phyloP scores from a whole-genome alignment of 2,329 filamentous ascomycete species.

The Cordyceps cicadae region DNA sequence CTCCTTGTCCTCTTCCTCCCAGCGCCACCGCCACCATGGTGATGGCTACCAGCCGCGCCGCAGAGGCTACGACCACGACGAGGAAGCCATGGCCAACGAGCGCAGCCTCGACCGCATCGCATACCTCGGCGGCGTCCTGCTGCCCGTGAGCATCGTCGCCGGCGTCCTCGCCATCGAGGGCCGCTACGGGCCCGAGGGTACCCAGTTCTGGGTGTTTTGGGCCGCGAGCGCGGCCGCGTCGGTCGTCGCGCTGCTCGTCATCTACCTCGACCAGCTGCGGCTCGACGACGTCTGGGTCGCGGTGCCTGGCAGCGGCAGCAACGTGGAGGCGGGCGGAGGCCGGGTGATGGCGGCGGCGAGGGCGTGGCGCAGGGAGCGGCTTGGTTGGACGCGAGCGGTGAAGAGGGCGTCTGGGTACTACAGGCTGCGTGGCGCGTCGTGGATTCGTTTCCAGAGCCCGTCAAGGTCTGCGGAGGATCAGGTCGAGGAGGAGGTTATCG shows the following conservation, averaged over 20 bases:
- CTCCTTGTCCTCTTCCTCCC: background rate
- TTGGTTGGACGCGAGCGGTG: constrained; percentile 40
- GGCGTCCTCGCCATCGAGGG: constrained; percentile 40
- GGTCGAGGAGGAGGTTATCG: background rate
- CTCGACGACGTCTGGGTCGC: constrained; percentile 39
- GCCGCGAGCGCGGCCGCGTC: constrained; percentile 31
- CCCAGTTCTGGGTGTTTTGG: constrained; percentile 43
- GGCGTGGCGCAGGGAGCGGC: constrained; percentile 33
- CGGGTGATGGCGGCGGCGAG: constrained; percentile 16
- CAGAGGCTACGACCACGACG: background rate
- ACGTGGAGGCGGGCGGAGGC: background rate
- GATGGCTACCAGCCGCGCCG: background rate
- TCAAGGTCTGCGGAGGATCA: background rate
- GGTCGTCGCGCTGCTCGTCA: constrained; percentile 31
- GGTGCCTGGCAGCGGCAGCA: constrained; percentile 21
- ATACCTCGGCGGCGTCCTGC: constrained; percentile 41
- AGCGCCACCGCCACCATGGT: background rate
- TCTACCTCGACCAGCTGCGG: constrained; percentile 41
- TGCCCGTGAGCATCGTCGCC: constrained; percentile 40
- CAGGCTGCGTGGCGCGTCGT: constrained; percentile 5
- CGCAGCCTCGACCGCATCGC: constrained; percentile 38
- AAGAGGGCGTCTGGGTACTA: constrained; percentile 33
- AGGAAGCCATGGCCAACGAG: constrained; percentile 24
- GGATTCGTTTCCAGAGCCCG: constrained; percentile 7
- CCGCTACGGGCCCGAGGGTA: constrained; percentile 32